phyloP scores from a whole-genome alignment of 1,139 yeast species.

The Taiozyma sp. region DNA sequence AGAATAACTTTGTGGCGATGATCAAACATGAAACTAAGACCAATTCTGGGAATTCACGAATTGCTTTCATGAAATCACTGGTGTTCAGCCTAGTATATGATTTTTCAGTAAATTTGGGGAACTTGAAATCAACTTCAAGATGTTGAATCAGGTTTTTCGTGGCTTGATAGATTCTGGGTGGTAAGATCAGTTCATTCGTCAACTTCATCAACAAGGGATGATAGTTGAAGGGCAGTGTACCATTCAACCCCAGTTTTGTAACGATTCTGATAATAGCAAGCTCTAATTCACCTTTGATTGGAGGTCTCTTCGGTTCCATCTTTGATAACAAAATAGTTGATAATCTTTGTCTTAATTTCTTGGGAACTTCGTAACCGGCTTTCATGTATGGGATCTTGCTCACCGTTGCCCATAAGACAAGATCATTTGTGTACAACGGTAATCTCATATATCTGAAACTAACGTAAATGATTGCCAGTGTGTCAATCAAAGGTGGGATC shows the following conservation, averaged over 20 bases:
- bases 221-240: constrained; percentile 26
- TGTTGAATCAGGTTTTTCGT: constrained; percentile 8
- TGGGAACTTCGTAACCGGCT: constrained; percentile 31
- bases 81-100: not conserved
- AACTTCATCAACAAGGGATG: constrained; percentile 33
- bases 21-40: constrained; percentile 10
- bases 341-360: constrained; percentile 22
- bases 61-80: not conserved
- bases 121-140: not conserved
- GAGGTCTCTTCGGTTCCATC: constrained; percentile 31
- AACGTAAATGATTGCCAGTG: constrained; percentile 33
- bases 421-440: constrained; percentile 36
- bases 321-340: constrained; percentile 25
- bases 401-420: constrained; percentile 28
- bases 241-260: constrained; percentile 2
- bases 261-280: constrained; percentile 17
- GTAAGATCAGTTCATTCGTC: constrained; percentile 30
- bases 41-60: constrained; percentile 16
- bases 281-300: constrained; percentile 29
- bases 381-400: constrained; percentile 37
- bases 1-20: constrained; percentile 14
- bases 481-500: constrained; percentile 26
- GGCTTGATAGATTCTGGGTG: constrained; percentile 25
- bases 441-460: constrained; percentile 33
- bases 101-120: not conserved